Conservation (phyloP, 2,329 filamentous ascomycete species). For the Huntiella omanensis region DNA sequence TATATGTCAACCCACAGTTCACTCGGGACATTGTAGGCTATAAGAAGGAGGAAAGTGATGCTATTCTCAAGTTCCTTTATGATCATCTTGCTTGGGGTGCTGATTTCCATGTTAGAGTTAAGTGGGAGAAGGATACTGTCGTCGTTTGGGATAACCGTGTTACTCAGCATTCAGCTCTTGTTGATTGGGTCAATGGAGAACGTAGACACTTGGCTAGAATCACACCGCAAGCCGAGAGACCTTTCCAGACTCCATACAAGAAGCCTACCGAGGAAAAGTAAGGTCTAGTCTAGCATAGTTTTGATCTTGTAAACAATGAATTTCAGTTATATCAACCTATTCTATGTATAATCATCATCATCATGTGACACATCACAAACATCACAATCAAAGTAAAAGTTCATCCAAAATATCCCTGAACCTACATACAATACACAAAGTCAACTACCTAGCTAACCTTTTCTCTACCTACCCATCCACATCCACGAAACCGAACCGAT, state of each 20-base stretch:
- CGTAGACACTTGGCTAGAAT: conserved; percentile 64
- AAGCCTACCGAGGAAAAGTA: not conserved
- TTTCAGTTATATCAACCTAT: no score
- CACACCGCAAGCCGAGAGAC: conserved; percentile 64
- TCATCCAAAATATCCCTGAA: no score
- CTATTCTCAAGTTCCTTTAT: conserved; percentile 52
- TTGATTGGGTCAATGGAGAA: conserved; percentile 68
- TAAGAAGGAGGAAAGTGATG: conserved; percentile 75
- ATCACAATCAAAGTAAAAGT: no score
- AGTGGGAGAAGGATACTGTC: conserved; percentile 63
- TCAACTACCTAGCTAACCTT: no score
- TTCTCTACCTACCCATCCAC: no score
- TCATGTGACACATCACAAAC: no score
- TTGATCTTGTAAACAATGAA: not conserved
- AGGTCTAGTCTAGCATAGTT: not conserved
- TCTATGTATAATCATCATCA: no score
- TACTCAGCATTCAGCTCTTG: conserved; percentile 57
- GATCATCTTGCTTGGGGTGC: conserved; percentile 33
- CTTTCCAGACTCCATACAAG: conserved; percentile 18
- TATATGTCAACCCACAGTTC: conserved; percentile 73
- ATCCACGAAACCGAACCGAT: no score
- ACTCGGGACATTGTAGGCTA: conserved; percentile 63
- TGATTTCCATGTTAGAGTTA: conserved; percentile 40
- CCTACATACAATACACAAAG: no score
- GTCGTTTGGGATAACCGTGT: conserved; percentile 78